phyloP scores from a whole-genome alignment of 2,329 filamentous ascomycete genomes.

The Pyricularia grisea region DNA sequence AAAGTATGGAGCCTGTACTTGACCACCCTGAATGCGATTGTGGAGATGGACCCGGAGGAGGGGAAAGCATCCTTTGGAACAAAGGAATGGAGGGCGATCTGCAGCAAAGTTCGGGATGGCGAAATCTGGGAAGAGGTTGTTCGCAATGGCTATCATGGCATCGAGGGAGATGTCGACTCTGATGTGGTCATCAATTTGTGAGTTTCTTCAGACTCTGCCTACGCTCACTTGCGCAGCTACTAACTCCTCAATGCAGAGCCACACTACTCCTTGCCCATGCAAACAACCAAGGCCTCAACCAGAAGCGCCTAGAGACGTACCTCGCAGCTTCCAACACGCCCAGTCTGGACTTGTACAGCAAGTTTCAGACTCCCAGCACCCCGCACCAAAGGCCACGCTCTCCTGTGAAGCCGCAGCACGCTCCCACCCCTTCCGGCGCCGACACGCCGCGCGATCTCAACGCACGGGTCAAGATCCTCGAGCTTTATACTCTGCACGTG shows the following conservation, averaged over 20 bases:
- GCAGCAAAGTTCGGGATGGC: constrained; percentile 77
- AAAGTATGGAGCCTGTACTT: constrained; percentile 98
- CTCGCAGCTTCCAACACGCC: constrained; percentile 69
- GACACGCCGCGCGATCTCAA: constrained; percentile 79
- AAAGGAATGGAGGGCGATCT: constrained; percentile 74
- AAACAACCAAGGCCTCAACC: constrained; percentile 71
- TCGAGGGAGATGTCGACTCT: constrained; percentile 84
- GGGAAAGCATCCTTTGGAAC: constrained; percentile 82
- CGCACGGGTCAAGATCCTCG: constrained; percentile 81
- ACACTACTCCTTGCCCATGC: constrained; percentile 89
- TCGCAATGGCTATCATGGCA: constrained; percentile 74
- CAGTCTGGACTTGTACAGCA: constrained; percentile 60
- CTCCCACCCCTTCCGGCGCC: constrained; percentile 46
- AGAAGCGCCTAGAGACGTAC: constrained; percentile 80
- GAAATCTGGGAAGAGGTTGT: constrained; percentile 93
- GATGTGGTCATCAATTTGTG: constrained; percentile 89
- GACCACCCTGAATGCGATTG: constrained; percentile 81
- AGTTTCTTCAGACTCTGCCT: constrained; percentile 19
- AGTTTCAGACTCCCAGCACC: constrained; percentile 38
- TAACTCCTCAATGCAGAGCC: constrained; percentile 44
- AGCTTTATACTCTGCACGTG: constrained; percentile 91
- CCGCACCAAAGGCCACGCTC: constrained; percentile 32
- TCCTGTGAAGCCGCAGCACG: constrained; percentile 27
- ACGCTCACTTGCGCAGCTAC: neutral
- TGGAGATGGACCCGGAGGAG: constrained; percentile 82